Percentiles rank a stretch among this genome's conserved stretches.
Evolutionary conservation across 2,329 filamentous ascomycete genomes (phyloP).

Genomic region (Venturia effusa): DNA sequence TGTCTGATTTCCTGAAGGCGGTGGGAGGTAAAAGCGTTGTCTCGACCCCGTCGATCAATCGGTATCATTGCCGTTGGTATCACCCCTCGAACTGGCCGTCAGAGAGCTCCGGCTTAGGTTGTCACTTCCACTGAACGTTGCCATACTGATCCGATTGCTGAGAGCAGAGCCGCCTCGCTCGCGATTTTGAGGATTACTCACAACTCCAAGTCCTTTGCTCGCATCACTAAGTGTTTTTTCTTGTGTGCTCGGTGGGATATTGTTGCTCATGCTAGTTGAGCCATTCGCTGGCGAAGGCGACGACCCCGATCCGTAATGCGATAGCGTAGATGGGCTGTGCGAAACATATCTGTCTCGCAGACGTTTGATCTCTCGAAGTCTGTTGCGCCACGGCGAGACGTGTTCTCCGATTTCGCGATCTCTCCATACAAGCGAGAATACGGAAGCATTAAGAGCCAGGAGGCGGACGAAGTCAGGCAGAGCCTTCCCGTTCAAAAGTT

Average conservation of each 20-base stretch:
- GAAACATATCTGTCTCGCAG: constrained; percentile 50
- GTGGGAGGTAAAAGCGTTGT: background rate
- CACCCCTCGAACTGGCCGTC: background rate
- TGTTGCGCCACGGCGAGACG: constrained; percentile 78
- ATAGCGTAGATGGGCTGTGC: background rate
- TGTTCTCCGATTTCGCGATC: constrained; percentile 68
- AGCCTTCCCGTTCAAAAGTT: constrained; percentile 74
- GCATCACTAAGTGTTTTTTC: constrained; percentile 7
- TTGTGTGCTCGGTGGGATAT: constrained; percentile 5
- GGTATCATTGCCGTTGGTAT: background rate
- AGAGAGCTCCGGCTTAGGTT: constrained; percentile 3
- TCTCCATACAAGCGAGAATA: constrained; percentile 87
- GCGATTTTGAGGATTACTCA: background rate
- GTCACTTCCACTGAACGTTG: constrained; percentile 6
- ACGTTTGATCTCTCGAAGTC: constrained; percentile 72
- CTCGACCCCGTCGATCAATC: background rate
- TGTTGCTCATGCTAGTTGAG: constrained; percentile 1
- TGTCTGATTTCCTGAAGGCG: background rate
- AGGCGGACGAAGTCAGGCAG: constrained; percentile 79
- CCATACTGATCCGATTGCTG: background rate
- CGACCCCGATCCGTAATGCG: background rate
- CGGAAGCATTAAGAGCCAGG: constrained; percentile 82
- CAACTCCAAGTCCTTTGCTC: background rate
- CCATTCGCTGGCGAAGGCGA: background rate
- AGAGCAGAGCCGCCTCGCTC: constrained; percentile 3